These are phyloP conservation scores for Sicyos edulis DNA, from an alignment of 306 rosid species.

Conservation along the genomic window DNA sequence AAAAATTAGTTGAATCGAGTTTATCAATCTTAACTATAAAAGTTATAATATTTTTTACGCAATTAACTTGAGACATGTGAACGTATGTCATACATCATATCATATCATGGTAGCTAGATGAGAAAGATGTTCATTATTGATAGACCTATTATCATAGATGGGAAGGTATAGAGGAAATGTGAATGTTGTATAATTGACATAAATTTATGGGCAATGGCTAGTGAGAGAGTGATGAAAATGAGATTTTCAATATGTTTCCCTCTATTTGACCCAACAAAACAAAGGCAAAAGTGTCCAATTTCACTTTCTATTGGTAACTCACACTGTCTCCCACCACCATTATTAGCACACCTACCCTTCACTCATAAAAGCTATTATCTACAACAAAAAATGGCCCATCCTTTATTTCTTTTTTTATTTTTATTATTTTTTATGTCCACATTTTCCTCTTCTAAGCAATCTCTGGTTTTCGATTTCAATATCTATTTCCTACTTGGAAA, in stretches of 20 bases:
- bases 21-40: too few species aligned
- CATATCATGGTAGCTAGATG: background rate
- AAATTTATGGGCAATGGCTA: background rate
- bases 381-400: background rate
- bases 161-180: background rate
- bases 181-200: background rate
- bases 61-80: too few species aligned
- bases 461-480: too few species aligned
- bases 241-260: background rate
- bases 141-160: background rate
- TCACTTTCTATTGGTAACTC: background rate
- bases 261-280: slow-evolving; percentile 11
- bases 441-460: too few species aligned
- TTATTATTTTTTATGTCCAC: too few species aligned
- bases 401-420: background rate
- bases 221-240: background rate
- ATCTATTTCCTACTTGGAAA: too few species aligned
- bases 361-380: slow-evolving; percentile 1
- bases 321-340: slow-evolving; percentile 15
- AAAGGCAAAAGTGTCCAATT: slow-evolving; percentile 12
- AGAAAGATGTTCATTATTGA: background rate
- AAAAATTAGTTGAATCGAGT: too few species aligned
- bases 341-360: slow-evolving; percentile 10
- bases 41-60: too few species aligned
- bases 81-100: too few species aligned